A percentile compares a stretch with the other conserved stretches of the same genome.
These are phyloP conservation scores for Myxozyma vanderwaltii DNA, from an alignment of 805 yeast species.

Conservation along the genomic window DNA sequence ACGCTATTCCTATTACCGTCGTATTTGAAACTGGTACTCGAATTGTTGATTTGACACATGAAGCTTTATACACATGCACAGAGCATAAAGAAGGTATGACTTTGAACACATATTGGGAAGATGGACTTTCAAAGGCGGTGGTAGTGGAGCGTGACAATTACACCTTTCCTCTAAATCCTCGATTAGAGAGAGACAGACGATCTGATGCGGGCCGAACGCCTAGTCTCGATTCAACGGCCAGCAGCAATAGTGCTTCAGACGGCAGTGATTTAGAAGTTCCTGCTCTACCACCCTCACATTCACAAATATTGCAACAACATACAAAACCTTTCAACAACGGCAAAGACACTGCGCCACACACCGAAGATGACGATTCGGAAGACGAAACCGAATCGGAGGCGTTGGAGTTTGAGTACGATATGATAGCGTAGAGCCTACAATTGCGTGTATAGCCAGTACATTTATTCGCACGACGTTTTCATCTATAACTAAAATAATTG, in stretches of 20 bases:
- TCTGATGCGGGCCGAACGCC: not conserved
- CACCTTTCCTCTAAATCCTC: too few relatives aligned
- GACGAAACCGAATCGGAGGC: constrained; percentile 3
- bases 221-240: not conserved
- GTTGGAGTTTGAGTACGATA: constrained; percentile 4
- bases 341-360: constrained; percentile 2
- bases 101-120: not conserved
- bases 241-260: not conserved
- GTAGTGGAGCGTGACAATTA: not conserved
- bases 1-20: constrained; percentile 3
- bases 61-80: not conserved
- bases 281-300: too few relatives aligned
- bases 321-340: not conserved
- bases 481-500: too few relatives aligned
- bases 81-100: not conserved
- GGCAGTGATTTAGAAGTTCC: not conserved
- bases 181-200: too few relatives aligned
- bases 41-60: not conserved
- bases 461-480: too few relatives aligned
- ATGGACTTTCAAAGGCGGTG: not conserved
- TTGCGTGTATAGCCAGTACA: not conserved
- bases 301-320: too few relatives aligned
- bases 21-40: constrained; percentile 8
- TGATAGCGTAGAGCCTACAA: not conserved
- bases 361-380: constrained; percentile 1